These are phyloP conservation scores for Saccharomyces hybrid DNA, from an alignment of 1,139 yeast species.

Conservation along the genomic window DNA sequence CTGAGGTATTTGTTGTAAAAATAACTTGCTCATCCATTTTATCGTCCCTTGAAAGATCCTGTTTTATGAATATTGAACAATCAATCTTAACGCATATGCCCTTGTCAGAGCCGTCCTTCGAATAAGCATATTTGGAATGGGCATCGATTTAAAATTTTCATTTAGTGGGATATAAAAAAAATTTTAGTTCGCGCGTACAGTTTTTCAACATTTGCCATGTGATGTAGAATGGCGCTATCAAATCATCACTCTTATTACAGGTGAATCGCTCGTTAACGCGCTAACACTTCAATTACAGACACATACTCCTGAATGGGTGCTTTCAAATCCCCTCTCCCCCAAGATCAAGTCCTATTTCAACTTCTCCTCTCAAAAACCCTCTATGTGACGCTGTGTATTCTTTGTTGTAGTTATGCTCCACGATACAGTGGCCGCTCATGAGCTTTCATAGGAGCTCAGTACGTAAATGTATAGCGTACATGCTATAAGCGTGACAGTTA, in stretches of 20 bases:
- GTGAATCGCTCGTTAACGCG: background rate
- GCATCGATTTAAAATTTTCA: slow-evolving; percentile 1
- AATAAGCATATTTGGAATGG: background rate
- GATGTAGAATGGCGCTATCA: background rate
- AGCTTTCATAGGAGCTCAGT: background rate
- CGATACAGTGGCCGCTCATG: background rate
- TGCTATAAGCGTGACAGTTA: background rate
- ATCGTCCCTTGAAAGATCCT: background rate
- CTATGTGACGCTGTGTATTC: too few relatives aligned
- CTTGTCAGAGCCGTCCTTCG: background rate
- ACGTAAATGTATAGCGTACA: background rate
- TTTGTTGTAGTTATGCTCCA: too few relatives aligned
- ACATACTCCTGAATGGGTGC: background rate
- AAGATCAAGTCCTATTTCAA: background rate
- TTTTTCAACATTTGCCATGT: background rate
- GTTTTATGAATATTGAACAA: background rate
- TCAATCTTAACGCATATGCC: background rate
- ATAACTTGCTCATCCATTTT: slow-evolving; percentile 30
- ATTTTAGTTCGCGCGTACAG: background rate
- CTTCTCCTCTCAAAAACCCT: background rate
- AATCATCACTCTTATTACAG: background rate
- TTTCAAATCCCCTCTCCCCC: background rate
- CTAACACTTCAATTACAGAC: too few relatives aligned
- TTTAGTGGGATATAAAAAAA: background rate
- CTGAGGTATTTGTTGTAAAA: slow-evolving; percentile 26